Evolutionary conservation across 345 rosid genomes (phyloP).

Genomic region (Firmiana major): DNA sequence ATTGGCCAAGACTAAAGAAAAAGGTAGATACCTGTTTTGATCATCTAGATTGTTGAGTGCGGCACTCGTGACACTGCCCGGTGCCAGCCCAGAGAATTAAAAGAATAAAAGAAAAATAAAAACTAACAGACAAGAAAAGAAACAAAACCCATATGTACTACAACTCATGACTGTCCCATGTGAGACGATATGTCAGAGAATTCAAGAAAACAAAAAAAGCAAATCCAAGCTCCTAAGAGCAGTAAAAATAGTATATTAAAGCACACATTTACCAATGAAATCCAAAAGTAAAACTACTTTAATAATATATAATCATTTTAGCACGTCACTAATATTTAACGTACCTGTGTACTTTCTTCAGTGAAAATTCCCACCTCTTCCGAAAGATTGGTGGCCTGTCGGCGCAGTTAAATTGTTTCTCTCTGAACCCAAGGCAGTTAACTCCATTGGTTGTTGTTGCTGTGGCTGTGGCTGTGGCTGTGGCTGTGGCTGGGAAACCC

Average conservation of each 20-base stretch:
- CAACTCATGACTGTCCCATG: slow-evolving; percentile 36
- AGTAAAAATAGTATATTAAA: background rate
- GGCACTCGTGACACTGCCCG: slow-evolving; percentile 39
- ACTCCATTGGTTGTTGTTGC: slow-evolving; percentile 16
- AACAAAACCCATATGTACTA: slow-evolving; percentile 29
- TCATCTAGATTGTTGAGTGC: background rate
- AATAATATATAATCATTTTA: background rate
- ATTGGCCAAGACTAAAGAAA: background rate
- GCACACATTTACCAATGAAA: background rate
- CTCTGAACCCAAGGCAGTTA: background rate
- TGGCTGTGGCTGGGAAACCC: slow-evolving; percentile 23
- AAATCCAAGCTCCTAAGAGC: too few species aligned
- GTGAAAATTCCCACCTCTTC: slow-evolving; percentile 20
- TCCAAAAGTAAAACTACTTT: background rate
- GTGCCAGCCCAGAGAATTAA: slow-evolving; percentile 7
- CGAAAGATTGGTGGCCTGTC: slow-evolving; percentile 30
- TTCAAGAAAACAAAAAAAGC: background rate
- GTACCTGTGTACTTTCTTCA: slow-evolving; percentile 19
- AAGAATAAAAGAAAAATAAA: slow-evolving; percentile 17
- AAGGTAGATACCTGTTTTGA: background rate
- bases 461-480: slow-evolving; percentile 13
- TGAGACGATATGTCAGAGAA: slow-evolving; percentile 41
- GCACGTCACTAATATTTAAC: slow-evolving; percentile 9
- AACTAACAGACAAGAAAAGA: slow-evolving; percentile 31
- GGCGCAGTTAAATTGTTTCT: slow-evolving; percentile 29